phyloP scores from a whole-genome alignment of 2,329 filamentous ascomycete species.

The Didymella arachidicola region DNA sequence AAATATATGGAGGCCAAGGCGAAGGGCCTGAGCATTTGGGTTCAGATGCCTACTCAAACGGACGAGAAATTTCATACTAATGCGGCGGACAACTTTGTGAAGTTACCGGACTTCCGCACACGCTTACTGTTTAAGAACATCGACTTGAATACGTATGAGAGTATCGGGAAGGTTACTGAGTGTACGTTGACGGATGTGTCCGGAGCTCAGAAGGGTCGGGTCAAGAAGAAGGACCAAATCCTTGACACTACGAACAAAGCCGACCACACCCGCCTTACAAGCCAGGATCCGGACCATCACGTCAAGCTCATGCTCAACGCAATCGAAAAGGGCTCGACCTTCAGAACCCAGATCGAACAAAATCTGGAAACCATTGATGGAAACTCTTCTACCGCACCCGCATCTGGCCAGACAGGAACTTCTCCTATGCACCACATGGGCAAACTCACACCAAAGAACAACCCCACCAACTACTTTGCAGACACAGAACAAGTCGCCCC shows the following conservation, averaged over 20 bases:
- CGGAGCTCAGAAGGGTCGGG: conserved; percentile 8
- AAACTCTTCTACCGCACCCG: not conserved
- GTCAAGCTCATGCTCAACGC: not conserved
- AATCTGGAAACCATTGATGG: not conserved
- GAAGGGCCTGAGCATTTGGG: conserved; percentile 31
- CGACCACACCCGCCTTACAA: not conserved
- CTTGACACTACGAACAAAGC: conserved; percentile 3
- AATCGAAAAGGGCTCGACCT: not conserved
- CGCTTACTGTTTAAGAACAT: conserved; percentile 24
- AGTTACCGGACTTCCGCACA: conserved; percentile 28
- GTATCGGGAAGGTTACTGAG: conserved; percentile 33
- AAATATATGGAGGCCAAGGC: conserved; percentile 22
- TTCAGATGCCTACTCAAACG: conserved; percentile 26
- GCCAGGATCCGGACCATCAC: not conserved
- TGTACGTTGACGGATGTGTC: conserved; percentile 35
- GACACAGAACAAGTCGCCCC: not conserved
- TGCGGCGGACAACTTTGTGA: conserved; percentile 33
- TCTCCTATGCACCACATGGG: not conserved
- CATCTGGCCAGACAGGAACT: not conserved
- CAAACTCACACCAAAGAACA: not conserved
- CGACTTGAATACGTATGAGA: conserved; percentile 26
- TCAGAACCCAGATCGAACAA: not conserved
- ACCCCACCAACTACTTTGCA: not conserved
- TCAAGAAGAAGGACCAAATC: conserved; percentile 21
- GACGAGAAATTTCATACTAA: conserved; percentile 31